These are phyloP conservation scores for Daedaleopsis nitida DNA, from an alignment of 768 basidiomycete species.

Conservation along the genomic window DNA sequence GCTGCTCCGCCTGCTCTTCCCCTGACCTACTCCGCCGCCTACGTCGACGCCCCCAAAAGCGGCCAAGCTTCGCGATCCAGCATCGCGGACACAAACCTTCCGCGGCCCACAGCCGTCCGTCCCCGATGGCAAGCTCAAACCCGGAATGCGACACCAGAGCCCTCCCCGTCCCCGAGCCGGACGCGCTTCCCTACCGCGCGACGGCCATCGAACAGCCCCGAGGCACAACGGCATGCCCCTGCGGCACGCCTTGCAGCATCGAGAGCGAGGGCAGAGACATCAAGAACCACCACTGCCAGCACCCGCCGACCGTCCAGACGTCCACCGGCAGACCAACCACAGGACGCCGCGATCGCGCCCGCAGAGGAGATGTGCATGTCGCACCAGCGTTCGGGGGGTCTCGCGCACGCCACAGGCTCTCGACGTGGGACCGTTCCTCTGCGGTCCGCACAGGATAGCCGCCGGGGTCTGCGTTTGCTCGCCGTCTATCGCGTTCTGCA, in stretches of 20 bases:
- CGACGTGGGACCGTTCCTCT: constrained; percentile 14
- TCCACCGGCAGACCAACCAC: no score
- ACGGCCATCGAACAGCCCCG: neutral
- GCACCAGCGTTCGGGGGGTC: neutral
- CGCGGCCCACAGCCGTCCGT: neutral
- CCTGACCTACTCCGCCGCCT: neutral
- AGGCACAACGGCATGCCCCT: neutral
- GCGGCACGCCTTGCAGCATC: neutral
- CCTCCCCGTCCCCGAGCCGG: no score
- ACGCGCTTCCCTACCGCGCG: neutral
- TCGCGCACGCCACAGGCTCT: constrained; percentile 6
- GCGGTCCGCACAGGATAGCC: neutral
- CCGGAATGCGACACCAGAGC: neutral
- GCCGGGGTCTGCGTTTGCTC: constrained; percentile 1
- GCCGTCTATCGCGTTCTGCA: neutral
- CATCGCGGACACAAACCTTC: neutral
- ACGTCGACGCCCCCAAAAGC: neutral
- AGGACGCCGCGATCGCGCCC: neutral
- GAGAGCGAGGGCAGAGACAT: neutral
- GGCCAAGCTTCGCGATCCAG: neutral
- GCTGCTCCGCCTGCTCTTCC: neutral
- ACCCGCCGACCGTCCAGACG: no score
- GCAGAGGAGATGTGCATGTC: neutral
- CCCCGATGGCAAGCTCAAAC: no score
- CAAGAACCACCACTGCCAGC: no score